Base-by-base conservation (phyloP, 768 basidiomycete species). In the Neoboletus brunneissimus region DNA sequence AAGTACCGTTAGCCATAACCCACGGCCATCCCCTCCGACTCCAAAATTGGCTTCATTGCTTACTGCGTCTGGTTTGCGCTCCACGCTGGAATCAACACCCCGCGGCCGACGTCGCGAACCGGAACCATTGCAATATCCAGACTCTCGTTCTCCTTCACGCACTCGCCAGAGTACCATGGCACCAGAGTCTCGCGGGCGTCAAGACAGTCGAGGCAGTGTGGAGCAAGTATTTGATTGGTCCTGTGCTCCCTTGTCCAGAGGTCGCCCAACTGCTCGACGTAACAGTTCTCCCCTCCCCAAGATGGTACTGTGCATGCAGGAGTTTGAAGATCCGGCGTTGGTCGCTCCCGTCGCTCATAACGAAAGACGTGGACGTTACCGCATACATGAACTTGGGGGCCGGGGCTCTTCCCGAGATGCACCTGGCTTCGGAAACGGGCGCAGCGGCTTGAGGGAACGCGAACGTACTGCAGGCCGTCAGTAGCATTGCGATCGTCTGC, bases 401-500 rank as follows among this genome's bases (percentile, higher is more conserved):
- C 58, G 72, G 20, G 75, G 71, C 31, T 63, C 63, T 46, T 73
- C 73, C 34, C 71, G 71, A n/a, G 72, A 76, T 37, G 85, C 82
- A 3, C 86, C 86, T 37, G 87, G 87, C 10, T 83, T 73, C 56
- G 87, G 86, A 6, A 74, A 73, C 41, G 87, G 87, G 51, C 80
- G 87, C 49, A 88, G 86, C 60, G 88, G 87, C 8, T 68, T 89
- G 48, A 59, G 81, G 64, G 73, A 76, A 40, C 75, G 77, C 44
- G 75, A 75, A 53, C 72, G 75, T 37, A 66, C 64, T 8, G 62
- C 64, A 18, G 58, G 64, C 31, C 68, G 64, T 48, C 62, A 62
- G 68, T 73, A 64, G 60, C 43, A 25, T 44, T n/a, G 37, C 42
- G 22, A 53, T 32, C 29, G 40, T 35, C 48, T 40, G 42, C 48